Conservation (phyloP, 768 basidiomycete genomes). For the Mycena metata region DNA sequence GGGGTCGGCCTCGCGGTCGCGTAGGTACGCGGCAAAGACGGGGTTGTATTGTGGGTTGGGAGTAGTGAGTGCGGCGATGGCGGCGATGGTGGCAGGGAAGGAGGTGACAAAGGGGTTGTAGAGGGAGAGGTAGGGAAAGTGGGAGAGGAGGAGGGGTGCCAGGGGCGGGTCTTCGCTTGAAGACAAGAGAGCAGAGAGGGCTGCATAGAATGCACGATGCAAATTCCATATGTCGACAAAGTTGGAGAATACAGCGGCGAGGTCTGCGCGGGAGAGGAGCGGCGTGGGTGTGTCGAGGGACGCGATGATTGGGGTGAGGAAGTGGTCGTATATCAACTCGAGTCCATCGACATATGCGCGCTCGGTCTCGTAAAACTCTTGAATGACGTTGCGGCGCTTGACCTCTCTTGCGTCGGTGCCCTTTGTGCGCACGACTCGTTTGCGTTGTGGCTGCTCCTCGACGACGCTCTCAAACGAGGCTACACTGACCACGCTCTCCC, state of each 20-base stretch:
- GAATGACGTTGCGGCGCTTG: constrained; percentile 78
- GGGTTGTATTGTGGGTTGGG: constrained; percentile 61
- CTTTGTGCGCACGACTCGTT: too few species aligned
- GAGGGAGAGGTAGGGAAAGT: constrained; percentile 90
- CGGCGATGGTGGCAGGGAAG: constrained; percentile 75
- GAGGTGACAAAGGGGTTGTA: constrained; percentile 89
- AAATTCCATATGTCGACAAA: constrained; percentile 94
- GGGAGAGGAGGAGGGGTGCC: constrained; percentile 76
- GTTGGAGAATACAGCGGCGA: constrained; percentile 86
- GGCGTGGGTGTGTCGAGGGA: constrained; percentile 79
- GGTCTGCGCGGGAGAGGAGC: constrained; percentile 74
- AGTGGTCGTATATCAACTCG: constrained; percentile 89
- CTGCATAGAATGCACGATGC: constrained; percentile 79
- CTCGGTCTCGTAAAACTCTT: constrained; percentile 88
- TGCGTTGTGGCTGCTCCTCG: too few species aligned
- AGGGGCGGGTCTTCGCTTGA: constrained; percentile 47
- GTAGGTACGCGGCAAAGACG: constrained; percentile 74
- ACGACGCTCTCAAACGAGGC: constrained; percentile 80
- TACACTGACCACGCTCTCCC: constrained; percentile 78
- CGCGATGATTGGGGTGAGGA: constrained; percentile 82
- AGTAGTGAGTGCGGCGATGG: constrained; percentile 68
- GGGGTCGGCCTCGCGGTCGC: constrained; percentile 76
- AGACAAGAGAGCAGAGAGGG: constrained; percentile 64
- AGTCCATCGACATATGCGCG: constrained; percentile 85
- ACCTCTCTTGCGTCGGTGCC: too few species aligned